Evolutionary conservation across 208 protist species (phyloP).

Genomic region (Acanthamoeba triangularis): DNA sequence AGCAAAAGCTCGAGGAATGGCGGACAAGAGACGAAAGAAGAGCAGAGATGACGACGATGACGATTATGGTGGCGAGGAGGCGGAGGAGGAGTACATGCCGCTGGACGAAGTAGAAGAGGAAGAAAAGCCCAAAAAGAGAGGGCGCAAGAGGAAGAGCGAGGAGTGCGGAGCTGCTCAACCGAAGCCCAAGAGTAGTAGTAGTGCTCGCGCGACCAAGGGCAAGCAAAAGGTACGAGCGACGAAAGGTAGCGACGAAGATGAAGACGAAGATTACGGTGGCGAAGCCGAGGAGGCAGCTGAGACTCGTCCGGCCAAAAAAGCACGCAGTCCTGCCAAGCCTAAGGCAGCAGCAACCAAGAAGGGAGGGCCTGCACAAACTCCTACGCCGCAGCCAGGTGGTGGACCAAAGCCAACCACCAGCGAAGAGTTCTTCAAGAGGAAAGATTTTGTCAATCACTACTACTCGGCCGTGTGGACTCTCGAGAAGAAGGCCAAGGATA

Average conservation of each 20-base stretch:
- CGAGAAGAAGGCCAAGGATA: conserved; percentile 66
- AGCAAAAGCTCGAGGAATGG: too few species aligned
- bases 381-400: not conserved
- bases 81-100: not conserved
- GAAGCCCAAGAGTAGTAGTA: not conserved
- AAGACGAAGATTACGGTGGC: not conserved
- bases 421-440: conserved; percentile 54
- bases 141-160: conserved; percentile 12
- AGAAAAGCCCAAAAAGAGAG: not conserved
- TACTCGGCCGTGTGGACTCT: conserved; percentile 25
- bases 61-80: not conserved
- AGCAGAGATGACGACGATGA: not conserved
- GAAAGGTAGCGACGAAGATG: not conserved
- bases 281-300: not conserved
- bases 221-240: not conserved
- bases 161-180: not conserved
- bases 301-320: not conserved
- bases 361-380: not conserved
- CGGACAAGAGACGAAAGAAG: not conserved
- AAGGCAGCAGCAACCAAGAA: not conserved
- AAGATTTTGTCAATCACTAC: conserved; percentile 54
- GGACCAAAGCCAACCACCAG: conserved; percentile 44
- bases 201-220: not conserved
- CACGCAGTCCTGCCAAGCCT: not conserved
- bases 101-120: not conserved